A percentile compares a stretch with the other conserved stretches of the same genome.
phyloP scores from a whole-genome alignment of 495 filamentous ascomycete species.

The Tuber magnatum region DNA sequence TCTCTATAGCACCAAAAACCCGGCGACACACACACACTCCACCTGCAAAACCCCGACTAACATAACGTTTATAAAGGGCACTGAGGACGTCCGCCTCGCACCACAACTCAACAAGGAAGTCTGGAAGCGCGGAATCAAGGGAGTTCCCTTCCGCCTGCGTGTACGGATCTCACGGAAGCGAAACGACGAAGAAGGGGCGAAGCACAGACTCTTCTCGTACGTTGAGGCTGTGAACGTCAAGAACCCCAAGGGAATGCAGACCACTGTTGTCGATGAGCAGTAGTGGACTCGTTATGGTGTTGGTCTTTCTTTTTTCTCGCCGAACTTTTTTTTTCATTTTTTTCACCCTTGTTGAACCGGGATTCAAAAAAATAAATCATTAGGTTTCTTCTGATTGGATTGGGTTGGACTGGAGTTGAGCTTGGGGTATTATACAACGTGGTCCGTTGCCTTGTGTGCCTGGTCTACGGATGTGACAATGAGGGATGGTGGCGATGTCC shows the following conservation, averaged over 20 bases:
- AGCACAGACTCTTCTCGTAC: constrained; percentile 97
- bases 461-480: neutral
- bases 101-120: constrained; percentile 99
- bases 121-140: constrained; percentile 98
- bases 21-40: neutral
- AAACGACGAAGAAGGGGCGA: constrained; percentile 99
- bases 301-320: constrained; percentile 6
- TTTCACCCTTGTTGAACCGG: constrained; percentile 32
- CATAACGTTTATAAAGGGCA: constrained; percentile 57
- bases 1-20: neutral
- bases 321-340: constrained; percentile 14
- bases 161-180: constrained; percentile 97
- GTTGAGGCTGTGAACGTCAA: constrained; percentile 99
- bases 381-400: neutral
- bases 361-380: constrained; percentile 39
- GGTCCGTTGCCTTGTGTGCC: neutral
- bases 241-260: constrained; percentile 93
- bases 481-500: neutral
- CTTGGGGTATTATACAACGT: neutral
- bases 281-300: neutral
- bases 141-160: constrained; percentile 90
- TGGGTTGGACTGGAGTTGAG: neutral
- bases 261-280: constrained; percentile 55
- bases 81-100: constrained; percentile 93
- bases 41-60: constrained; percentile 7